Evolutionary conservation across 305 asterid genomes (phyloP).

Genomic region (Rubia peregrina): DNA sequence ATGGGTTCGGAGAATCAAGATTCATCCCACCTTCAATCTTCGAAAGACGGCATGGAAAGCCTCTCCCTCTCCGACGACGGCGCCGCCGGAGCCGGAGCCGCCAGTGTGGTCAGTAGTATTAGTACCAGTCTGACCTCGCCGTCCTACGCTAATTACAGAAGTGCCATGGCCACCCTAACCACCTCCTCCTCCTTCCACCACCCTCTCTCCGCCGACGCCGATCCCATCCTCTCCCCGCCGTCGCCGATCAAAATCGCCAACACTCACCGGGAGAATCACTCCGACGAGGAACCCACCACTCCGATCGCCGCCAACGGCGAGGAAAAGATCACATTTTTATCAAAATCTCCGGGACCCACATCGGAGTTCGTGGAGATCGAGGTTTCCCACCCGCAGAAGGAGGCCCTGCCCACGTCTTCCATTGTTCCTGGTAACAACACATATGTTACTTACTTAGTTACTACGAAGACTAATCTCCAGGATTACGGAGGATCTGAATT

Average conservation of each 20-base stretch:
- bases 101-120: background rate
- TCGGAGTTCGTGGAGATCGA: conserved; percentile 56
- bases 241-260: conserved; percentile 7
- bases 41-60: conserved; percentile 52
- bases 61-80: conserved; percentile 38
- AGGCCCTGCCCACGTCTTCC: conserved; percentile 60
- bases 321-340: conserved; percentile 25
- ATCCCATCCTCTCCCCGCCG: conserved; percentile 50
- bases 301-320: conserved; percentile 37
- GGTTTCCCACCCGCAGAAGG: conserved; percentile 83
- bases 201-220: conserved; percentile 48
- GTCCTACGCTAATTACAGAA: conserved; percentile 53
- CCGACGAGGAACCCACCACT: conserved; percentile 21
- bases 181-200: conserved; percentile 30
- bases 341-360: conserved; percentile 35
- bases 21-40: conserved; percentile 33
- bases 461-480: conserved; percentile 58
- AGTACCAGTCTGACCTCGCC: conserved; percentile 36
- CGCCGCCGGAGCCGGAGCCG: background rate
- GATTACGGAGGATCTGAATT: conserved; percentile 61
- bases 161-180: conserved; percentile 60
- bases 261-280: background rate
- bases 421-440: conserved; percentile 77
- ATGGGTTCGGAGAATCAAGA: conserved; percentile 51
- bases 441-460: conserved; percentile 62